phyloP scores from a whole-genome alignment of 495 filamentous ascomycete genomes.

The Letharia lupina region DNA sequence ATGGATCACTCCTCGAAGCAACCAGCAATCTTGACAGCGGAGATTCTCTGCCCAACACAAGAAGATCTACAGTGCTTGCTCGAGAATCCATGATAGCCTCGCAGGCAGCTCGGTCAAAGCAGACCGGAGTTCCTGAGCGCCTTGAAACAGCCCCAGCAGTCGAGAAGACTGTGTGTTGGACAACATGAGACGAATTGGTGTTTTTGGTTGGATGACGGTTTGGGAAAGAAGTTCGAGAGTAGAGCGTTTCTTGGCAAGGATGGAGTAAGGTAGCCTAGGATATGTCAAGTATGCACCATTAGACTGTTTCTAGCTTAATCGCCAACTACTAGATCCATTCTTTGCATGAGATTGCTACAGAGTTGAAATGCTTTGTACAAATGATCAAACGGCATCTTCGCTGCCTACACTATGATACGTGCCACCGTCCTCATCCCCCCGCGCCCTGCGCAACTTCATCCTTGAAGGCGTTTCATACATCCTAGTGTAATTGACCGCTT shows the following conservation, averaged over 20 bases:
- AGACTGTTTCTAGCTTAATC: too few species aligned
- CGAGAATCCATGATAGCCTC: neutral
- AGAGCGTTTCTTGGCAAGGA: too few species aligned
- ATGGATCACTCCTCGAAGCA: neutral
- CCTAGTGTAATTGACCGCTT: constrained; percentile 72
- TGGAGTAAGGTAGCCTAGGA: too few species aligned
- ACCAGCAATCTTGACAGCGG: neutral
- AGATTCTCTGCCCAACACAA: neutral
- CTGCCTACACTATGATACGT: constrained; percentile 31
- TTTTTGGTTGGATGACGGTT: neutral
- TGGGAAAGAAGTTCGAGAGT: too few species aligned
- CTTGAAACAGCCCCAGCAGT: neutral
- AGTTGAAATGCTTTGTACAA: neutral
- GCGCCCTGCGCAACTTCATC: constrained; percentile 43
- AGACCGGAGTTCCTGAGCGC: neutral
- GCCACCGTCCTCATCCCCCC: constrained; percentile 18
- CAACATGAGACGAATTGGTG: neutral
- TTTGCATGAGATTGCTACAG: neutral
- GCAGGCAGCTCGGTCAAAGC: neutral
- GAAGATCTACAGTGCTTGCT: neutral
- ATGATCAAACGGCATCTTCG: constrained; percentile 29
- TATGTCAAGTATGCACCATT: too few species aligned
- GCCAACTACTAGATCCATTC: too few species aligned
- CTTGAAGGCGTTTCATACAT: constrained; percentile 78
- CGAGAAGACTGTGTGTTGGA: too few species aligned